Percentiles rank a stretch among this genome's conserved stretches.
Conservation (phyloP, 495 filamentous ascomycete genomes). For the Tuber borchii region DNA sequence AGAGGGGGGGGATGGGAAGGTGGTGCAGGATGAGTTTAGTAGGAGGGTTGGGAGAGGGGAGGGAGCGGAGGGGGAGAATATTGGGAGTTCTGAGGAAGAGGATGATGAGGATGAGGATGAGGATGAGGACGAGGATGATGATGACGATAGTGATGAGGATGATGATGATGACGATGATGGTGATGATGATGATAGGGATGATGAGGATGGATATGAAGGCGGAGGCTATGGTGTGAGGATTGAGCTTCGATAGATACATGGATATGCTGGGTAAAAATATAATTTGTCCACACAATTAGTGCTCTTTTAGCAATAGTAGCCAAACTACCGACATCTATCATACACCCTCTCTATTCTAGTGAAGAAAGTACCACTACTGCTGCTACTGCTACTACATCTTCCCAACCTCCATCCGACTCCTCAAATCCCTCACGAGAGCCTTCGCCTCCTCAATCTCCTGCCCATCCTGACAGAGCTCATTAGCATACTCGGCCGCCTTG, state of each 20-base stretch:
- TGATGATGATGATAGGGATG: too few relatives aligned
- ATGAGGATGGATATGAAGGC: not conserved
- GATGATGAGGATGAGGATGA: not conserved
- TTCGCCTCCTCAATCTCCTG: conserved; percentile 98
- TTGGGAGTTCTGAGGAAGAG: conserved; percentile 50
- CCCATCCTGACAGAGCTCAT: conserved; percentile 90
- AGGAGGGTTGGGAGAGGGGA: conserved; percentile 36
- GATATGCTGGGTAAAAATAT: not conserved
- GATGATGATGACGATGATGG: too few relatives aligned
- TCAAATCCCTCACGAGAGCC: conserved; percentile 80
- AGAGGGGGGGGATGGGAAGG: conserved; percentile 11
- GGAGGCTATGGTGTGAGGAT: not conserved
- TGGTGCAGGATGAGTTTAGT: conserved; percentile 21
- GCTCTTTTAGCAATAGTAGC: not conserved
- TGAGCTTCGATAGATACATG: not conserved
- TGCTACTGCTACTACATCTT: conserved; percentile 23
- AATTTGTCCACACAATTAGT: not conserved
- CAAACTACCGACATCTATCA: not conserved
- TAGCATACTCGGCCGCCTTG: conserved; percentile 72
- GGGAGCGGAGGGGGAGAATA: conserved; percentile 43
- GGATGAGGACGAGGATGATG: not conserved
- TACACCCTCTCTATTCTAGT: not conserved
- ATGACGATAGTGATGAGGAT: not conserved
- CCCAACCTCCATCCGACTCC: conserved; percentile 65
- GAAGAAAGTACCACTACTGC: not conserved